Conservation (phyloP, 169 alveolate species). For the Eimeria acervulina region DNA sequence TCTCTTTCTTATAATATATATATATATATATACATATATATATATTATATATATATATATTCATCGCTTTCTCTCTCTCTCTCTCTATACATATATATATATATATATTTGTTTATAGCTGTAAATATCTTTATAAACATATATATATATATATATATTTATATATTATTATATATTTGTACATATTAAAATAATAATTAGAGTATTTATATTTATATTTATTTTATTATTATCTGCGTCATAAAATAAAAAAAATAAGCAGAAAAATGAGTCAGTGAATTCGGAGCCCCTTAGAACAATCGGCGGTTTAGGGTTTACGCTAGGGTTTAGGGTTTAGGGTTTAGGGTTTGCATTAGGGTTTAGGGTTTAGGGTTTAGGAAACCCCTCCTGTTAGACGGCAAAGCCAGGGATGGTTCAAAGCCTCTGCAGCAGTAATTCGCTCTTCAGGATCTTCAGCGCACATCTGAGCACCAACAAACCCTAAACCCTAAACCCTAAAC, state of each 20-base stretch:
- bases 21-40: no score
- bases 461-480: slow-evolving; percentile 40
- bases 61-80: no score
- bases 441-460: slow-evolving; percentile 44
- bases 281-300: not conserved
- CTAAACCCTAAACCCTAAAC: slow-evolving; percentile 40
- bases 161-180: no score
- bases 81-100: no score
- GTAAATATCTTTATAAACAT: no score
- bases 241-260: no score
- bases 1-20: no score
- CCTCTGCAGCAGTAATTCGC: slow-evolving; percentile 17
- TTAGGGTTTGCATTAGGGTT: no score
- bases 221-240: not conserved
- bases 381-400: not conserved
- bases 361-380: slow-evolving; percentile 12
- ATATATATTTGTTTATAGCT: no score
- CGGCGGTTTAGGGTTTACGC: slow-evolving; percentile 8
- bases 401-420: slow-evolving; percentile 40
- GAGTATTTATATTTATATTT: no score
- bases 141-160: no score
- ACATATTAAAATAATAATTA: not conserved
- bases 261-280: not conserved
- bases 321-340: slow-evolving; percentile 44
- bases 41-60: no score